These are phyloP conservation scores for Hypseocharis bilobata DNA, from an alignment of 441 rosid genomes.

Conservation along the genomic window DNA sequence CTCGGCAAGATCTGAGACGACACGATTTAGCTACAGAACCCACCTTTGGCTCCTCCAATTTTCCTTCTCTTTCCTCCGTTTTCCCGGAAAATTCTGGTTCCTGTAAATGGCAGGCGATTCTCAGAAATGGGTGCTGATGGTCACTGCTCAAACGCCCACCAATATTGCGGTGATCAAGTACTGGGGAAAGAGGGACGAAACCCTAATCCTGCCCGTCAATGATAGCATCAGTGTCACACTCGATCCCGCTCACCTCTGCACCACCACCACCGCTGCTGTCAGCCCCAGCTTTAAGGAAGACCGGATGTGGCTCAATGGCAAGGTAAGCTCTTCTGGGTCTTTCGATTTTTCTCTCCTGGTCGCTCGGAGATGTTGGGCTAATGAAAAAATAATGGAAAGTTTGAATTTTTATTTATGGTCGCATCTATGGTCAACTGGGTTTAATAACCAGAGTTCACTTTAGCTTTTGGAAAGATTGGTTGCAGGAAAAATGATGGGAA, in stretches of 20 bases:
- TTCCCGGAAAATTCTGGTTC: background rate
- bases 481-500: no score
- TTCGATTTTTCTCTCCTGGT: background rate
- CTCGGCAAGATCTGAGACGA: background rate
- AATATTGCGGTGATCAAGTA: constrained; percentile 91
- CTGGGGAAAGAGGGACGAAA: constrained; percentile 89
- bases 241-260: constrained; percentile 83
- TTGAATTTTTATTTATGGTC: background rate
- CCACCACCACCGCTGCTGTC: constrained; percentile 85
- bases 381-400: background rate
- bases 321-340: constrained; percentile 35
- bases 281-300: constrained; percentile 69
- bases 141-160: constrained; percentile 83
- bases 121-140: constrained; percentile 54
- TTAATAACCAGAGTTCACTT: no score
- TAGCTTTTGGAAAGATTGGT: no score
- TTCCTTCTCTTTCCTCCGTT: background rate
- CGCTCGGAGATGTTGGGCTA: background rate
- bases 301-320: constrained; percentile 96
- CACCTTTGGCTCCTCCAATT: no score
- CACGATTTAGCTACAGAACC: no score
- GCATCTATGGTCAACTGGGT: background rate
- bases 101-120: constrained; percentile 29
- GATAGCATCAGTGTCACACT: constrained; percentile 90
- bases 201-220: constrained; percentile 70